A percentile compares a stretch with the other conserved stretches of the same genome.
phyloP scores from a whole-genome alignment of 2,329 filamentous ascomycete species.

The Aspergillus hortae region DNA sequence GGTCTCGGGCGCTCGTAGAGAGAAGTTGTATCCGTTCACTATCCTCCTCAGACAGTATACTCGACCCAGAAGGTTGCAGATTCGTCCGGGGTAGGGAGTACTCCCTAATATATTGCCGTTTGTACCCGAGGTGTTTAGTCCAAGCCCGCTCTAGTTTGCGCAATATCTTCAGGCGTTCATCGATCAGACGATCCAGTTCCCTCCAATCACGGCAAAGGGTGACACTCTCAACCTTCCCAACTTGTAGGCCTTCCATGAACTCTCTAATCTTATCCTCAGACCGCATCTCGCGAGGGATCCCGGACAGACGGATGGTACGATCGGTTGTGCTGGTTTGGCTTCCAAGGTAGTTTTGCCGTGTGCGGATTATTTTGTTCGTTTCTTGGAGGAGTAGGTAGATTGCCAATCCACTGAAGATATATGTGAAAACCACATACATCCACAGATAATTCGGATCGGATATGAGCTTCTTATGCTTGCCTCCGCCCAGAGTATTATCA shows the following conservation, averaged over 20 bases:
- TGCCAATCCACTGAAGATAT: constrained; percentile 80
- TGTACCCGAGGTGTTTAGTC: constrained; percentile 68
- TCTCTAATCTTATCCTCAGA: constrained; percentile 80
- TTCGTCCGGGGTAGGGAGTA: constrained; percentile 48
- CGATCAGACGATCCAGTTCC: constrained; percentile 71
- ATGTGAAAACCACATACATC: constrained; percentile 93
- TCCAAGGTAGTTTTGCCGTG: constrained; percentile 86
- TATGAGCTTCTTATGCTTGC: constrained; percentile 29
- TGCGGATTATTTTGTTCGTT: constrained; percentile 78
- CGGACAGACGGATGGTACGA: constrained; percentile 84
- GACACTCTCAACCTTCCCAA: constrained; percentile 86
- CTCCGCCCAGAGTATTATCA: constrained; percentile 25
- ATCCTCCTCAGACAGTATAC: constrained; percentile 37
- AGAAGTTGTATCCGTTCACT: constrained; percentile 61
- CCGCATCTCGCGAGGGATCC: constrained; percentile 74
- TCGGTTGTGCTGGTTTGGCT: constrained; percentile 95
- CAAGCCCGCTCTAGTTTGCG: constrained; percentile 78
- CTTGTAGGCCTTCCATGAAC: constrained; percentile 80
- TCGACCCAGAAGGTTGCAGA: constrained; percentile 40
- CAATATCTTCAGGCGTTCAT: constrained; percentile 61
- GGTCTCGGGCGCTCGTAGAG: constrained; percentile 38
- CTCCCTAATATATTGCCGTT: constrained; percentile 45
- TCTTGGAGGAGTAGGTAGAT: constrained; percentile 79
- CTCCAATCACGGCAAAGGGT: constrained; percentile 85
- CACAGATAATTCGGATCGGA: constrained; percentile 64